phyloP scores from a whole-genome alignment of 202 grass and related monocot genomes.

The Setaria italica region DNA sequence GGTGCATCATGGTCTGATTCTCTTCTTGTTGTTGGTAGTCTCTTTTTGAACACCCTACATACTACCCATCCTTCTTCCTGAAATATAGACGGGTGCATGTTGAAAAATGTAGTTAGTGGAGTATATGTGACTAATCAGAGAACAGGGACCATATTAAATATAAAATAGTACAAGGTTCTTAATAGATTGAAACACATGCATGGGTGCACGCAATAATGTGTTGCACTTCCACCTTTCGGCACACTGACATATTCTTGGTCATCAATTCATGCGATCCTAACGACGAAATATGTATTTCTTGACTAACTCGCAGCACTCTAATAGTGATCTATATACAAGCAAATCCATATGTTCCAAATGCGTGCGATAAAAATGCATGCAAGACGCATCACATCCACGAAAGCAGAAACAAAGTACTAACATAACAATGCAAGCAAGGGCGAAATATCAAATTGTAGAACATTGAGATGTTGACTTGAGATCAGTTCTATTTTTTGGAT shows the following conservation, averaged over 20 bases:
- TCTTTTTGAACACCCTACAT: slow-evolving; percentile 89
- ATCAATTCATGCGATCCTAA: no score
- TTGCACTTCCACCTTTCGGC: no score
- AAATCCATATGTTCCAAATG: background rate
- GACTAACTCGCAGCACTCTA: background rate
- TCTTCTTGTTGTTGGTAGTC: slow-evolving; percentile 71
- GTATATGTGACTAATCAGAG: background rate
- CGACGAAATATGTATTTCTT: no score
- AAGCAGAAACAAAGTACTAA: background rate
- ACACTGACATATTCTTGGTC: no score
- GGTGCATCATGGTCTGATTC: slow-evolving; percentile 69
- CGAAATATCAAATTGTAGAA: no score
- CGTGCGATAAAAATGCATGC: background rate
- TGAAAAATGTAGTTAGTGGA: background rate
- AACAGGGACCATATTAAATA: background rate
- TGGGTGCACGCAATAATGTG: no score
- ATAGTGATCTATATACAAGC: background rate
- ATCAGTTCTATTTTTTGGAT: background rate
- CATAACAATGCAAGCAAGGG: no score
- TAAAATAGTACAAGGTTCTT: background rate
- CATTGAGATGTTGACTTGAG: background rate
- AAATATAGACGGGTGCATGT: slow-evolving; percentile 16
- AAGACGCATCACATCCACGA: background rate
- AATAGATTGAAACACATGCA: background rate
- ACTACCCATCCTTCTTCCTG: slow-evolving; percentile 99